phyloP scores from a whole-genome alignment of 768 basidiomycete genomes.

The Tulasnella calospora region DNA sequence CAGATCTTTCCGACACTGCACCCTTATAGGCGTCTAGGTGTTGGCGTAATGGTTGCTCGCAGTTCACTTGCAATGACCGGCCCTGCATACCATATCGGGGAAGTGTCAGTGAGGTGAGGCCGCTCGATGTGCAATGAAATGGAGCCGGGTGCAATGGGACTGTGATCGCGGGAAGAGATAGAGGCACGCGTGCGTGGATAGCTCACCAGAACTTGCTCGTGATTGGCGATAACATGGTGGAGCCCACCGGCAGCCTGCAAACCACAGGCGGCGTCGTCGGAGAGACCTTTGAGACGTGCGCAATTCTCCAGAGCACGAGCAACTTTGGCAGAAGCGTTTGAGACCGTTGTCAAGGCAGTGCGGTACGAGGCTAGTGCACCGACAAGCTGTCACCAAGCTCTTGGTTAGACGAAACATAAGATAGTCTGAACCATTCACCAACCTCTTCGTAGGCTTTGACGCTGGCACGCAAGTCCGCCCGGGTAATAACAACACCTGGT shows the following conservation, averaged over 20 bases:
- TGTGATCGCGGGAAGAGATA: slow-evolving; percentile 6
- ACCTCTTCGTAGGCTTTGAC: slow-evolving; percentile 79
- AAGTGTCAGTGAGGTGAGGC: not conserved
- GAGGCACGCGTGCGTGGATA: slow-evolving; percentile 9
- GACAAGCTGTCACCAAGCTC: slow-evolving; percentile 55
- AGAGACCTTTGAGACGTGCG: slow-evolving; percentile 71
- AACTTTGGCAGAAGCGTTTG: slow-evolving; percentile 75
- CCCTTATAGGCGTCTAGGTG: slow-evolving; percentile 75
- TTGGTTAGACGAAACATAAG: not conserved
- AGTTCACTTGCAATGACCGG: slow-evolving; percentile 77
- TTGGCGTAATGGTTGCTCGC: slow-evolving; percentile 84
- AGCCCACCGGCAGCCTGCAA: slow-evolving; percentile 83
- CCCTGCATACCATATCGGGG: slow-evolving; percentile 45
- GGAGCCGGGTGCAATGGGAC: not conserved
- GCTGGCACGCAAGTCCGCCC: slow-evolving; percentile 70
- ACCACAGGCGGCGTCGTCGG: slow-evolving; percentile 73
- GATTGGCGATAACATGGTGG: slow-evolving; percentile 87
- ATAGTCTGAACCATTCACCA: slow-evolving; percentile 35
- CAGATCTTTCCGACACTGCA: slow-evolving; percentile 73
- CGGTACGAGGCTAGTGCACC: slow-evolving; percentile 73
- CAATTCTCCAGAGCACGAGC: slow-evolving; percentile 83
- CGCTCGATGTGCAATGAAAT: not conserved
- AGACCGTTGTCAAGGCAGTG: slow-evolving; percentile 71
- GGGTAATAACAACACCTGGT: slow-evolving; percentile 69
- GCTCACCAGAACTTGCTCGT: slow-evolving; percentile 84